Evolutionary conservation across 176 grass and related monocot genomes (phyloP).

Genomic region (Avena insularis): DNA sequence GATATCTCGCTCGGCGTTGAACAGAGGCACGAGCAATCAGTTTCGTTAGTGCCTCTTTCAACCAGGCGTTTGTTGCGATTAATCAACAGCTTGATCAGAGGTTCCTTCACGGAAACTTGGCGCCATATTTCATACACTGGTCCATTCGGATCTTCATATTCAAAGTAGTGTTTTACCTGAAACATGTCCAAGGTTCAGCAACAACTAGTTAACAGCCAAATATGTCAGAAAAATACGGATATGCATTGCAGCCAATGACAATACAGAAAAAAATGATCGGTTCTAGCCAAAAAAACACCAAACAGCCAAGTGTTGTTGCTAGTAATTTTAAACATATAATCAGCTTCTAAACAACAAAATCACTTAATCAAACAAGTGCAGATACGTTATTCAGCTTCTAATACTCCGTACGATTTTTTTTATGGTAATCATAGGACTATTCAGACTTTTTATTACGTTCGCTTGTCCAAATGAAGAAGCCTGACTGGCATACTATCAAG

Average conservation of each 20-base stretch:
- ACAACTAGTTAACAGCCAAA: conserved; percentile 24
- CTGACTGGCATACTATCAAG: neutral
- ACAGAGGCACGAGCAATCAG: conserved; percentile 85
- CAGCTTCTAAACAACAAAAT: neutral
- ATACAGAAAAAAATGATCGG: neutral
- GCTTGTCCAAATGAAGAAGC: neutral
- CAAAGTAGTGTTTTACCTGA: conserved; percentile 87
- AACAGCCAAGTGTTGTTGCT: neutral
- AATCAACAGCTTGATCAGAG: conserved; percentile 81
- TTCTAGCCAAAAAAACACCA: conserved; percentile 25
- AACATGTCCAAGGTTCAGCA: conserved; percentile 28
- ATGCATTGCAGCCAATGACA: conserved; percentile 14
- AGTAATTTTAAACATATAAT: conserved; percentile 6
- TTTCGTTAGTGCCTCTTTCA: conserved; percentile 54
- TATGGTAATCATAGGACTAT: neutral
- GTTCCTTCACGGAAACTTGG: conserved; percentile 82
- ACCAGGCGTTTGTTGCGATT: conserved; percentile 82
- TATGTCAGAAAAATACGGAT: neutral
- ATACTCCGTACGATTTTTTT: neutral
- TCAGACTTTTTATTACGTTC: neutral
- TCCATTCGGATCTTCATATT: conserved; percentile 83
- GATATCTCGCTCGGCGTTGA: conserved; percentile 48
- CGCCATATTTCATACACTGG: conserved; percentile 93
- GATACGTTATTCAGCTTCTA: neutral
- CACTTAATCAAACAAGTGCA: neutral